Percentiles rank a stretch among this genome's conserved stretches.
These are phyloP conservation scores for Tolypocladium tropicale DNA, from an alignment of 2,329 filamentous ascomycete species.

Conservation along the genomic window DNA sequence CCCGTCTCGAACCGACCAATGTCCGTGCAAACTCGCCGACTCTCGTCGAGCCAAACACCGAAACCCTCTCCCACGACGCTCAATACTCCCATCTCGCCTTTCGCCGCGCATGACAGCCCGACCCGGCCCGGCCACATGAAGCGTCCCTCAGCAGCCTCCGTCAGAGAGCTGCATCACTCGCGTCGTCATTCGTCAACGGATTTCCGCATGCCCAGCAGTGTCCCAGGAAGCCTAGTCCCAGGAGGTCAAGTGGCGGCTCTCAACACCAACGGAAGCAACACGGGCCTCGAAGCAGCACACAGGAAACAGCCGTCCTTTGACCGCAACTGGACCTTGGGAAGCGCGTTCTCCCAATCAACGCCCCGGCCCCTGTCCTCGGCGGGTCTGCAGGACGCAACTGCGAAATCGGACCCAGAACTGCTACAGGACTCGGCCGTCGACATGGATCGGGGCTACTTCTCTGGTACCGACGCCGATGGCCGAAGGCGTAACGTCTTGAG, in stretches of 20 bases:
- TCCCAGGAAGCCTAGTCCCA: conserved; percentile 8
- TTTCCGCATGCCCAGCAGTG: conserved; percentile 35
- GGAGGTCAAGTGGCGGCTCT: conserved; percentile 26
- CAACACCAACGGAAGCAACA: conserved; percentile 30
- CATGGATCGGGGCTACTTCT: conserved; percentile 85
- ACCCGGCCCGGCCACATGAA: conserved; percentile 38
- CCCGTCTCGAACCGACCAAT: conserved; percentile 33
- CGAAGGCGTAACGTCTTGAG: conserved; percentile 70
- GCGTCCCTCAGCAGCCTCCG: conserved; percentile 69
- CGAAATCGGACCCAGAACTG: conserved; percentile 24
- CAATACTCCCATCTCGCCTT: conserved; percentile 28
- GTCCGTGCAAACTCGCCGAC: conserved; percentile 36
- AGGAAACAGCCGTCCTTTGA: conserved; percentile 62
- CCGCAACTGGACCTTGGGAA: conserved; percentile 57
- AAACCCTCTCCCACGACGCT: conserved; percentile 34
- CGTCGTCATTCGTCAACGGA: conserved; percentile 84
- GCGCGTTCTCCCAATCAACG: conserved; percentile 28
- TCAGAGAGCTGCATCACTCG: conserved; percentile 73
- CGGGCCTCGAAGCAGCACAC: conserved; percentile 31
- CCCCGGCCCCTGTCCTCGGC: conserved; percentile 42
- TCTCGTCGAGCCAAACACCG: conserved; percentile 40
- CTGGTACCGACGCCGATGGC: conserved; percentile 72
- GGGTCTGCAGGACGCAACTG: conserved; percentile 34
- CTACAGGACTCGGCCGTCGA: conserved; percentile 44
- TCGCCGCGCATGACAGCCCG: conserved; percentile 31